These are phyloP conservation scores for Teratosphaeria zuluensis DNA, from an alignment of 2,329 filamentous ascomycete species.

Conservation along the genomic window DNA sequence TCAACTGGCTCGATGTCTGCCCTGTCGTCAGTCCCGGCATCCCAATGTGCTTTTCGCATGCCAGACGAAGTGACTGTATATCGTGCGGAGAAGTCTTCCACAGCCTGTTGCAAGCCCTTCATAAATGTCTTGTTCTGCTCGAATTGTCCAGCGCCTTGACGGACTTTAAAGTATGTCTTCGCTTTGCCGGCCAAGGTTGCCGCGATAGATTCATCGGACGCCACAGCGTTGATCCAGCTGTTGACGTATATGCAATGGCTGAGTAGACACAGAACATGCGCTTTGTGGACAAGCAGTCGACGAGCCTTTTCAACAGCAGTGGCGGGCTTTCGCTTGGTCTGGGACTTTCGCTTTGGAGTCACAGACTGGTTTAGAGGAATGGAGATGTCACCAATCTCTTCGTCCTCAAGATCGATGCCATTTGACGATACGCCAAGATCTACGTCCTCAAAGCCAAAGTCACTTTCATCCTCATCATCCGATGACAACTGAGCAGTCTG, in stretches of 20 bases:
- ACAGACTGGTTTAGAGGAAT: slow-evolving; percentile 30
- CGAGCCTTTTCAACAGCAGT: slow-evolving; percentile 48
- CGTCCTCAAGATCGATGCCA: slow-evolving; percentile 12
- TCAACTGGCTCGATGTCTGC: slow-evolving; percentile 12
- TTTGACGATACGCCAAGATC: slow-evolving; percentile 29
- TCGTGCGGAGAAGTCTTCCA: slow-evolving; percentile 55
- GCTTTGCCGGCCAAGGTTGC: slow-evolving; percentile 57
- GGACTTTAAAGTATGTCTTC: slow-evolving; percentile 58
- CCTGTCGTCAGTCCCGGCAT: slow-evolving; percentile 26
- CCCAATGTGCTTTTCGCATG: slow-evolving; percentile 62
- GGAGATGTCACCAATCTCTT: slow-evolving; percentile 29
- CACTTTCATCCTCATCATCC: slow-evolving; percentile 39
- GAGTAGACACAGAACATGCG: slow-evolving; percentile 74
- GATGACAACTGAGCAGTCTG: slow-evolving; percentile 23
- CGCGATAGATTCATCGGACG: slow-evolving; percentile 41
- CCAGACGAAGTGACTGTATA: slow-evolving; percentile 66
- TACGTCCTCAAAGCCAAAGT: slow-evolving; percentile 56
- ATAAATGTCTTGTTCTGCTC: slow-evolving; percentile 66
- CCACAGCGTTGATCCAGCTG: slow-evolving; percentile 64
- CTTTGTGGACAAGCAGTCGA: slow-evolving; percentile 72
- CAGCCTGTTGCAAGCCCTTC: slow-evolving; percentile 63
- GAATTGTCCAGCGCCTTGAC: slow-evolving; percentile 60
- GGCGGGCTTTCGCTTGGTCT: slow-evolving; percentile 41
- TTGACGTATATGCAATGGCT: slow-evolving; percentile 69
- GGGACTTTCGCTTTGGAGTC: slow-evolving; percentile 25